phyloP scores from a whole-genome alignment of 495 filamentous ascomycete species.

The Pseudotulostoma volvatum region DNA sequence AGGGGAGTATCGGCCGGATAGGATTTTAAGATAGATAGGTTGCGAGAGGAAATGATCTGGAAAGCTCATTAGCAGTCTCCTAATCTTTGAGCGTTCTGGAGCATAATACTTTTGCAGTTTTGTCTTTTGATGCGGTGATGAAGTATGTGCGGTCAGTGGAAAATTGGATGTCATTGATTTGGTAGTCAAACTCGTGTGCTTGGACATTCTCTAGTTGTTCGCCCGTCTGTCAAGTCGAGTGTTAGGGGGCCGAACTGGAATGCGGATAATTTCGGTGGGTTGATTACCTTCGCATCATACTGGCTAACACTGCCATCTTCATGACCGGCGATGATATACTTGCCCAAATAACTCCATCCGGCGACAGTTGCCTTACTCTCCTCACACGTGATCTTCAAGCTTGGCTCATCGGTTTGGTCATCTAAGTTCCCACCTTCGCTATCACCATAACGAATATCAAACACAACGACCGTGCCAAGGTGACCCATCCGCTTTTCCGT shows the following conservation, averaged over 20 bases:
- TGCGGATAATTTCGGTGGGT: neutral
- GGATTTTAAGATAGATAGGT: constrained; percentile 83
- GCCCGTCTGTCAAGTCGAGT: constrained; percentile 40
- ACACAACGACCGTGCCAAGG: constrained; percentile 78
- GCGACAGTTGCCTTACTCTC: constrained; percentile 95
- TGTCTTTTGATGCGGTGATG: constrained; percentile 95
- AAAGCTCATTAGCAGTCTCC: constrained; percentile 5
- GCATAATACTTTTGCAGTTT: constrained; percentile 65
- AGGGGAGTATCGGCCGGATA: constrained; percentile 89
- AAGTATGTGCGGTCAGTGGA: constrained; percentile 87
- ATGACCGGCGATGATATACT: constrained; percentile 94
- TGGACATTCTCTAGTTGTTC: constrained; percentile 63
- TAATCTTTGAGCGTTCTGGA: neutral
- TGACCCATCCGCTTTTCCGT: constrained; percentile 97
- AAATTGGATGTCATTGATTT: constrained; percentile 91
- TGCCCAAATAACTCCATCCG: constrained; percentile 78
- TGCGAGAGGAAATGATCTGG: constrained; percentile 61
- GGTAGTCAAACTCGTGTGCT: constrained; percentile 66
- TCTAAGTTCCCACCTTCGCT: constrained; percentile 34
- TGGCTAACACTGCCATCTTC: constrained; percentile 90
- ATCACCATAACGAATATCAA: constrained; percentile 67
- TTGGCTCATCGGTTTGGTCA: constrained; percentile 66
- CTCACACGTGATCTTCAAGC: constrained; percentile 69
- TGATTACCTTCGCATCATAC: constrained; percentile 74
- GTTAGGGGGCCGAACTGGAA: neutral